Evolutionary conservation across 805 yeast genomes (phyloP), one percentile per base, ranked within the genome.

Genomic region (Yarrowia yakushimensis): DNA sequence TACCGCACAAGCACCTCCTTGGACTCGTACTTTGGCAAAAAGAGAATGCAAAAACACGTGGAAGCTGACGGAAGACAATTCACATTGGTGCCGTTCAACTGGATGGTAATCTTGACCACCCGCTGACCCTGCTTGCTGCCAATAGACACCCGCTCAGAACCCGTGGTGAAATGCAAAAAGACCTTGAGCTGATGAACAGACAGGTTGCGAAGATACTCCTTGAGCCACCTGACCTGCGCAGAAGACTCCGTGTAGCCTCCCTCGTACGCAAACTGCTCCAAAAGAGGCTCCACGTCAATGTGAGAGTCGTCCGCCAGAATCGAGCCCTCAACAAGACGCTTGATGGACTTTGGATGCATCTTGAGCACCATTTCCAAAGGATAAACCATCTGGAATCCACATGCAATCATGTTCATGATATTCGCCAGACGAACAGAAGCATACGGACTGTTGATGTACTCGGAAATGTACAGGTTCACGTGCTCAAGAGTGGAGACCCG

Each of bases 141-240:
- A 31, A 77, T 72, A 0, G 84, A 84, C 0, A 82, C 81, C 43
- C 82, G 70, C 17, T 78, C 71, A 1, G 79, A 82, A 2, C 82
- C 79, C 0, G 84, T 81, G 30, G 81, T 82, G 69, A 81, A 81
- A 67, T 79, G 79, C 23, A 81, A 69, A 60, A 81, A 69, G 50
- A 74, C 74, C 62, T 73, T 73, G 57, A 75, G 68, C 54, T 79
- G 79, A 15, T 71, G 71, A 4, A 73, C 67, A 2, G 72, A 63
- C 74, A 80, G 75, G 54, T 75, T 78, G 17, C 67, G 70, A 4
- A 81, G 77, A 3, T 79, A 76, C 64, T 77, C 75, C 84, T 84
- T 81, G 66, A 81, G 80, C 52, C 70, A 68, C 17, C 48, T 39
- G 8, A 81, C 68, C 1, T 79, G 78, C 5, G 67, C 54, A 55